Conservation (phyloP, 2,329 filamentous ascomycete species). For the Fusarium penzigii region DNA sequence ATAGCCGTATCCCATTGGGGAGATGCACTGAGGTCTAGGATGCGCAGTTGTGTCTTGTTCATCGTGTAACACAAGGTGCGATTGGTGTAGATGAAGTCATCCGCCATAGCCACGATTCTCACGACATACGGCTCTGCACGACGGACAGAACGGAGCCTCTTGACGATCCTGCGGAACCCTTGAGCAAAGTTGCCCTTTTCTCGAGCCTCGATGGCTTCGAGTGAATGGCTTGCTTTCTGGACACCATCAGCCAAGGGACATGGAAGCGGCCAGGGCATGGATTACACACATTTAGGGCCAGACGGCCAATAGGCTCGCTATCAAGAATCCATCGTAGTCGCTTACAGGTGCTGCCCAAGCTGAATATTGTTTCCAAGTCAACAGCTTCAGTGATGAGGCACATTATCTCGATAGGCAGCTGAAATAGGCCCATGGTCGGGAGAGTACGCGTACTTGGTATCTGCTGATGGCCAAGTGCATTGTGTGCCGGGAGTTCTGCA, state of each 20-base stretch:
- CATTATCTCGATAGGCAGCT: conserved; percentile 64
- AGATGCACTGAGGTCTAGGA: conserved; percentile 58
- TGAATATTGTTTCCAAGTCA: conserved; percentile 58
- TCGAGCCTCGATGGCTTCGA: conserved; percentile 24
- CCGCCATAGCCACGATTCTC: conserved; percentile 59
- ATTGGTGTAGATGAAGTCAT: conserved; percentile 62
- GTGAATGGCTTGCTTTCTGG: conserved; percentile 22
- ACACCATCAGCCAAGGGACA: conserved; percentile 16
- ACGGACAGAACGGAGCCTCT: conserved; percentile 60
- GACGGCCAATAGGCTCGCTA: conserved; percentile 58
- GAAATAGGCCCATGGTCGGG: conserved; percentile 33
- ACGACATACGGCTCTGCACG: conserved; percentile 63
- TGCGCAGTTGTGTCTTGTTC: conserved; percentile 47
- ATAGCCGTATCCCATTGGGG: conserved; percentile 55
- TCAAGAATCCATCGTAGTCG: conserved; percentile 51
- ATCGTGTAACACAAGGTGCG: conserved; percentile 68
- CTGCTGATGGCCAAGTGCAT: no score
- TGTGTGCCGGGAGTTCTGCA: no score
- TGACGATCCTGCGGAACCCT: conserved; percentile 57
- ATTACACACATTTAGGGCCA: conserved; percentile 55
- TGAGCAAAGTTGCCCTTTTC: conserved; percentile 20
- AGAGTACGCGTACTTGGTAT: not conserved
- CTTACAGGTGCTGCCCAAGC: conserved; percentile 54
- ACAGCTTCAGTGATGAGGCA: conserved; percentile 57
- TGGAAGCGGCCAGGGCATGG: not conserved